Conservation (phyloP, 257 asterid species). For the Craterostigma plantagineum region DNA sequence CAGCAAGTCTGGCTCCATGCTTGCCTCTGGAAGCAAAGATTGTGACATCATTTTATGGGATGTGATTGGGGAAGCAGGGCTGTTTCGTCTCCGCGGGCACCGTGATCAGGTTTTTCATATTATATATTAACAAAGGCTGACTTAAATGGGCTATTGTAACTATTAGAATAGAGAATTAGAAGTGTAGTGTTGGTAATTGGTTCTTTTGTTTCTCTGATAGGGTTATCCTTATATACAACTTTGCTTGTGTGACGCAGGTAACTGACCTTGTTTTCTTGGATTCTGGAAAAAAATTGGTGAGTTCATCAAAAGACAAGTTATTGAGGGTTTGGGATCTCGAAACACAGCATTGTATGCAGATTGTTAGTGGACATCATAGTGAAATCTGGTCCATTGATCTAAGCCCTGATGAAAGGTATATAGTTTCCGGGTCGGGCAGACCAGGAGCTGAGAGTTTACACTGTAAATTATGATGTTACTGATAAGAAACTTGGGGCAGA, state of each 20-base stretch:
- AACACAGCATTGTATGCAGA: slow-evolving; percentile 85
- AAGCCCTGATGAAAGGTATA: slow-evolving; percentile 61
- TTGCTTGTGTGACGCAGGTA: slow-evolving; percentile 29
- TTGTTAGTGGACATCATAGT: slow-evolving; percentile 87
- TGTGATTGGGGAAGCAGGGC: slow-evolving; percentile 80
- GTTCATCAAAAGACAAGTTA: slow-evolving; percentile 94
- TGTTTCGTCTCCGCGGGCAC: slow-evolving; percentile 89
- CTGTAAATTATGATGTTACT: slow-evolving; percentile 31
- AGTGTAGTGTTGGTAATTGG: no score
- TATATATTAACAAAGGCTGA: slow-evolving; percentile 3
- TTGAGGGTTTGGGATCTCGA: slow-evolving; percentile 97
- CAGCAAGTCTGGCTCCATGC: slow-evolving; percentile 63
- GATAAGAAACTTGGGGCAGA: slow-evolving; percentile 14
- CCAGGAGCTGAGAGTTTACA: slow-evolving; percentile 68
- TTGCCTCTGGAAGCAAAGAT: slow-evolving; percentile 98
- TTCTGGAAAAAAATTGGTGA: slow-evolving; percentile 62
- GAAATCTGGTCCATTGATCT: slow-evolving; percentile 93
- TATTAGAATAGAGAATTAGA: no score
- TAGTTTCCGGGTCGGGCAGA: slow-evolving; percentile 87
- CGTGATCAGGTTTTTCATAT: slow-evolving; percentile 67
- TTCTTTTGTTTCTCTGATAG: not conserved
- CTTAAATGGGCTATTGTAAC: not conserved
- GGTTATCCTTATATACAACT: slow-evolving; percentile 10
- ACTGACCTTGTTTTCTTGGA: slow-evolving; percentile 84
- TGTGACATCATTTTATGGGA: slow-evolving; percentile 89